These are phyloP conservation scores for Rutstroemia sp. DNA, from an alignment of 2,329 filamentous ascomycete genomes.

Conservation along the genomic window DNA sequence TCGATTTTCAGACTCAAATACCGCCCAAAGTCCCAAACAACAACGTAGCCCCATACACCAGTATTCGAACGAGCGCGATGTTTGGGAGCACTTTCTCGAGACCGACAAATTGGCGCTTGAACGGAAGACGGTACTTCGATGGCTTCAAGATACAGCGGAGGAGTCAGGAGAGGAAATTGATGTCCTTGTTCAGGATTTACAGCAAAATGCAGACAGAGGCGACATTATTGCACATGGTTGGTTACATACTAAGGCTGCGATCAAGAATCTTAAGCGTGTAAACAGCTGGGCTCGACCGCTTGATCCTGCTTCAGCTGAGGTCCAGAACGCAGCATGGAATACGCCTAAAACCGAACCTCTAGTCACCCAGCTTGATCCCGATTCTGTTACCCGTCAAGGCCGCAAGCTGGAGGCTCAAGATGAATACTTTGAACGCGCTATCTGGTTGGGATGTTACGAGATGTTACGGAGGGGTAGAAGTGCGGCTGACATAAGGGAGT, in stretches of 20 bases:
- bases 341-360: constrained; percentile 54
- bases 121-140: constrained; percentile 72
- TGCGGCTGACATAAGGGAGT: constrained; percentile 68
- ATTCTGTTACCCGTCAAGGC: constrained; percentile 74
- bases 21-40: constrained; percentile 15
- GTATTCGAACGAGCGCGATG: constrained; percentile 52
- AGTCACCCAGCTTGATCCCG: constrained; percentile 85
- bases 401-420: constrained; percentile 74
- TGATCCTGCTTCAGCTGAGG: constrained; percentile 52
- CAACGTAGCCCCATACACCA: constrained; percentile 32
- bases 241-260: constrained; percentile 82
- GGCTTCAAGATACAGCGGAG: constrained; percentile 74
- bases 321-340: constrained; percentile 48
- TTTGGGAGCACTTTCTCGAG: constrained; percentile 69
- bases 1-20: constrained; percentile 44
- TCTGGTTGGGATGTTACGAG: constrained; percentile 93
- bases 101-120: constrained; percentile 69
- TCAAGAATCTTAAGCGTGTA: constrained; percentile 83
- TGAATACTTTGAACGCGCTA: constrained; percentile 78
- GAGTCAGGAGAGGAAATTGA: constrained; percentile 63
- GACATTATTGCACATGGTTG: constrained; percentile 83
- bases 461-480: constrained; percentile 79
- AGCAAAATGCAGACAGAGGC: constrained; percentile 67
- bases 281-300: constrained; percentile 58
- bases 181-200: constrained; percentile 66